These are phyloP conservation scores for Trichosporon sp. DNA, from an alignment of 1,284 basidiomycete genomes.

Conservation along the genomic window DNA sequence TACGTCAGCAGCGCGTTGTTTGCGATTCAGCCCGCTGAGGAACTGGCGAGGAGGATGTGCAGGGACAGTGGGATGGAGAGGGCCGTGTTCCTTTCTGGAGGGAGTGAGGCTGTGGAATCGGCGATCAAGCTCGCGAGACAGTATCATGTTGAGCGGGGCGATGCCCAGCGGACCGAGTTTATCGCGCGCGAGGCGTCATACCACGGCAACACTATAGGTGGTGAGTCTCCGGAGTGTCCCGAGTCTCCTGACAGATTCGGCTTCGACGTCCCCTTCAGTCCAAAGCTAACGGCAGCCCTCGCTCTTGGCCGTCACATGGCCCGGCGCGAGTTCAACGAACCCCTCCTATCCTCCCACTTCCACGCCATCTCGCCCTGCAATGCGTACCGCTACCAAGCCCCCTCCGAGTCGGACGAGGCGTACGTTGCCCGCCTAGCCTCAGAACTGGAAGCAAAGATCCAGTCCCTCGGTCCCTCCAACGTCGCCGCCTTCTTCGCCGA, in stretches of 20 bases:
- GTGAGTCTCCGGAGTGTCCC: constrained; percentile 25
- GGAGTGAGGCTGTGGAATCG: constrained; percentile 28
- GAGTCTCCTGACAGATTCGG: no score
- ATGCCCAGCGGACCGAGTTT: constrained; percentile 71
- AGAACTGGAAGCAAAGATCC: constrained; percentile 80
- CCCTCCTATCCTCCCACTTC: constrained; percentile 34
- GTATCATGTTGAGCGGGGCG: constrained; percentile 64
- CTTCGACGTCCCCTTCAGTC: neutral
- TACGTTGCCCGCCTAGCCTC: constrained; percentile 73
- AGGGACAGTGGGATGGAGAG: constrained; percentile 54
- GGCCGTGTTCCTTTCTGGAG: constrained; percentile 40
- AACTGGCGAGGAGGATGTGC: constrained; percentile 64
- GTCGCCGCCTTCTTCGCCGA: constrained; percentile 59
- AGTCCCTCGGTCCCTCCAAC: constrained; percentile 73
- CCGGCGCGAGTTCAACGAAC: constrained; percentile 53
- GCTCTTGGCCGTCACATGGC: constrained; percentile 34
- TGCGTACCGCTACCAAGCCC: constrained; percentile 70
- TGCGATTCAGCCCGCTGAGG: constrained; percentile 37
- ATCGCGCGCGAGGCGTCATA: constrained; percentile 77
- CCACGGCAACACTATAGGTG: constrained; percentile 77
- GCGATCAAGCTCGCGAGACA: constrained; percentile 60
- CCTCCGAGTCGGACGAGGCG: constrained; percentile 70
- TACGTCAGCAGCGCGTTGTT: constrained; percentile 36
- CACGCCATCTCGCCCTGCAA: constrained; percentile 67
- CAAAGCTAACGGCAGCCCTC: constrained; percentile 26